Evolutionary conservation across 2,329 filamentous ascomycete genomes (phyloP), one percentile per base, ranked within the genome.

Genomic region (Alternaria sp.): DNA sequence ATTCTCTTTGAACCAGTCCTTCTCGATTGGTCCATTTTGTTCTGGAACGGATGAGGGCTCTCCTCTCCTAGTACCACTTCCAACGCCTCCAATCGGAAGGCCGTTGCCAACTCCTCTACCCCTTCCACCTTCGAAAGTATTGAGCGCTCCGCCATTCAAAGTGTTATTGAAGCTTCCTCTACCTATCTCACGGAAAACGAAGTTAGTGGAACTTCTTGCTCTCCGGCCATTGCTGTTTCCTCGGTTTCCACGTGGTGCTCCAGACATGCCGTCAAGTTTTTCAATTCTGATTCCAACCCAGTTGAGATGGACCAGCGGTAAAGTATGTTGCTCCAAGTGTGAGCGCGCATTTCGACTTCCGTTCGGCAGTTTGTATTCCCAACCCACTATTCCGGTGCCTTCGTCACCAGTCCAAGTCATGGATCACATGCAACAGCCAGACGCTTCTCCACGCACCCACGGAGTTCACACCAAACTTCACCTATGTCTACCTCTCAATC

Each of bases 301-400:
- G 36, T 40, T 40, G 36, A 40, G 36, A 10, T 10, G 2, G 15
- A 40, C 1, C 15, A 40, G 15, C 36, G 2, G 4, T 5, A 40
- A 5, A 10, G 36, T 6, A 10, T 40, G n/a, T 1, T 2, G n/a
- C 36, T 40, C 2, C 3, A 3, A 5, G 1, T 40, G 2, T n/a
- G 2, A n/a, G 0, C 4, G 1, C 15, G 32, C 9, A 5, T 3
- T 1, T 1, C 15, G 8, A n/a, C 32, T 36, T 40, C 9, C n/a
- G 1, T 3, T 5, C 44, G 15, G 8, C 21, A 46, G 19, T 46
- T 46, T 46, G 44, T 23, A 5, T 7, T 7, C 0, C 3, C 44
- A 9, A 2, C 3, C 5, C 2, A 10, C 0, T 0, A 6, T 17
- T 40, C 36, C 15, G n/a, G 15, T 40, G 36, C 36, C 9, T 51